phyloP scores from a whole-genome alignment of 257 asterid genomes.

The Eucommia ulmoides region DNA sequence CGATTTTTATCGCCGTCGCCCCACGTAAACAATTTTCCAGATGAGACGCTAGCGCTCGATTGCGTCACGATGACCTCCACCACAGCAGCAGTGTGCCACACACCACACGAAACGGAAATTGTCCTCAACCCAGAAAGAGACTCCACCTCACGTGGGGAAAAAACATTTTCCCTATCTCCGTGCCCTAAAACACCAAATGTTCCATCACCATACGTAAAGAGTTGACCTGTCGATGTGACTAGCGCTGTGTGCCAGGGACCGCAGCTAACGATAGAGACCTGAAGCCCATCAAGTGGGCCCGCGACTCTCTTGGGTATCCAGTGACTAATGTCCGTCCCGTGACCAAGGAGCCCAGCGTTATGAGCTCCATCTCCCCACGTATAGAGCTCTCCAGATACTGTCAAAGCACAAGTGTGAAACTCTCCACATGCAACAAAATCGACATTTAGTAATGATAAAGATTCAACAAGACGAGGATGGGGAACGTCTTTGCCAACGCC shows the following conservation, averaged over 20 bases:
- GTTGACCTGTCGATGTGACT: constrained; percentile 64
- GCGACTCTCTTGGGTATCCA: constrained; percentile 92
- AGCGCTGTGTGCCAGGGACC: constrained; percentile 97
- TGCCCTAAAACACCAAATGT: constrained; percentile 92
- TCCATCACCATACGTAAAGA: constrained; percentile 85
- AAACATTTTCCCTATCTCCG: constrained; percentile 54
- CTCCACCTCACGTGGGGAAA: constrained; percentile 68
- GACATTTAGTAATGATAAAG: constrained; percentile 43
- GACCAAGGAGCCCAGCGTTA: constrained; percentile 83
- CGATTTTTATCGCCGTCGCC: constrained; percentile 94
- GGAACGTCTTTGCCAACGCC: constrained; percentile 62
- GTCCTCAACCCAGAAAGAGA: constrained; percentile 79
- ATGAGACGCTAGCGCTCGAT: constrained; percentile 62
- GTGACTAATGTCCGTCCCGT: constrained; percentile 67
- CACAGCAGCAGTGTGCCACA: constrained; percentile 95
- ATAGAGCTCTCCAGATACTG: constrained; percentile 71
- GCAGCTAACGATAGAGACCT: constrained; percentile 57
- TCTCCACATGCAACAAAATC: constrained; percentile 90
- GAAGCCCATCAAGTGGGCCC: constrained; percentile 89
- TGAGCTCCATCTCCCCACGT: constrained; percentile 98
- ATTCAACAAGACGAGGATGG: constrained; percentile 65
- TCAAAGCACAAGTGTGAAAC: constrained; percentile 81
- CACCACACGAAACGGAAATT: constrained; percentile 85
- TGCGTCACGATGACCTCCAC: constrained; percentile 84
- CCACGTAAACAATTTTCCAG: constrained; percentile 92